Evolutionary conservation across 495 filamentous ascomycete species (phyloP).

Genomic region (Cladorrhinum samala): DNA sequence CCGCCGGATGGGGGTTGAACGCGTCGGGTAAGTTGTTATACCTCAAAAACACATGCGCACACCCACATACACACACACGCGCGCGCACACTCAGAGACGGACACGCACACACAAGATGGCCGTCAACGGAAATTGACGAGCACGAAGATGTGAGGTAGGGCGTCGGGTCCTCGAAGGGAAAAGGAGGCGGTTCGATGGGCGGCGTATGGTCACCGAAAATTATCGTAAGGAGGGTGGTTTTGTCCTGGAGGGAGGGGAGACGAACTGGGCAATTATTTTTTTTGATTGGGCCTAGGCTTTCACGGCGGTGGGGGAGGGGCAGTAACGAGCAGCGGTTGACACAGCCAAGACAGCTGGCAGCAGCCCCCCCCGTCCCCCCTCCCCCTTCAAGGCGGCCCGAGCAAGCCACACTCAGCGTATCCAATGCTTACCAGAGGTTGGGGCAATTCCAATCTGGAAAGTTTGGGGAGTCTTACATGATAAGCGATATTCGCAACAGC

Average conservation of each 20-base stretch:
- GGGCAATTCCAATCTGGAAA: too few species aligned
- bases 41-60: neutral
- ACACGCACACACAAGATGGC: too few species aligned
- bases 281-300: conserved; percentile 12
- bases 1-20: neutral
- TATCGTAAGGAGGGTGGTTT: conserved; percentile 10
- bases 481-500: too few species aligned
- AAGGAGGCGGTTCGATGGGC: neutral
- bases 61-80: too few species aligned
- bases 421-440: too few species aligned
- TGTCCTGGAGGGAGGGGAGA: conserved; percentile 12
- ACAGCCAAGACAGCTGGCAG: neutral
- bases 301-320: conserved; percentile 16
- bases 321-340: neutral
- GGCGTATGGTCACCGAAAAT: neutral
- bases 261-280: conserved; percentile 9
- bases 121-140: neutral
- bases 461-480: too few species aligned
- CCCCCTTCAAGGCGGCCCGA: too few species aligned
- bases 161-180: neutral
- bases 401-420: too few species aligned
- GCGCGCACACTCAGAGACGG: too few species aligned
- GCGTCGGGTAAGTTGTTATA: neutral
- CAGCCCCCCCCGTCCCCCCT: too few species aligned
- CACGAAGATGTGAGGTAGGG: neutral